These are phyloP conservation scores for Euphorbia schlechtendalii DNA, from an alignment of 441 rosid genomes.

Conservation along the genomic window DNA sequence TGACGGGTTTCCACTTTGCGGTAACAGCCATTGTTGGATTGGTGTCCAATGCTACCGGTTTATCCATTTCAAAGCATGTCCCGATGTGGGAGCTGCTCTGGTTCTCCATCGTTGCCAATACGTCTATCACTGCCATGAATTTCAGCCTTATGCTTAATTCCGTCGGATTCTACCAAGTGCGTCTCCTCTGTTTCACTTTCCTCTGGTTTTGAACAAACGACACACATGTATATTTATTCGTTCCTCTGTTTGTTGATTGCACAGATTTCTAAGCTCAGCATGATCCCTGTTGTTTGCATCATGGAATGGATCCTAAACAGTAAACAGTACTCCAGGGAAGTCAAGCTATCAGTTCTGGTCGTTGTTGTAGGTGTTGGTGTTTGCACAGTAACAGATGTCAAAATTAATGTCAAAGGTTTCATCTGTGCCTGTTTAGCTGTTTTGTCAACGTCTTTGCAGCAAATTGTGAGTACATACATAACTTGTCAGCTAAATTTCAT, in stretches of 20 bases:
- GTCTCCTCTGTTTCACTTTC: background rate
- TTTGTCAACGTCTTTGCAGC: constrained; percentile 80
- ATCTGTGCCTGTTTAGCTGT: constrained; percentile 76
- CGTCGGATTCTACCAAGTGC: constrained; percentile 88
- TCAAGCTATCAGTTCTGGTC: constrained; percentile 74
- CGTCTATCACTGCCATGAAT: constrained; percentile 91
- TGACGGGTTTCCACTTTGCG: constrained; percentile 91
- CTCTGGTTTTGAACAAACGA: background rate
- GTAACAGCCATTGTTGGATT: constrained; percentile 84
- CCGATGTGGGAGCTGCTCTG: constrained; percentile 96
- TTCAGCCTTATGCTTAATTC: constrained; percentile 95
- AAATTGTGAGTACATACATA: constrained; percentile 59
- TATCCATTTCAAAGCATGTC: constrained; percentile 66
- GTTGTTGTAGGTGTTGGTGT: constrained; percentile 91
- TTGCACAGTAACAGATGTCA: constrained; percentile 94
- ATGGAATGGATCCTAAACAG: constrained; percentile 91
- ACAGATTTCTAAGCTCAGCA: constrained; percentile 90
- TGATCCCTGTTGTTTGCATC: constrained; percentile 93
- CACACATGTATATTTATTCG: background rate
- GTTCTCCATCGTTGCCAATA: constrained; percentile 81
- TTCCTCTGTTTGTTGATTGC: background rate
- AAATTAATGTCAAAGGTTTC: constrained; percentile 87
- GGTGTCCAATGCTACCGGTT: constrained; percentile 88
- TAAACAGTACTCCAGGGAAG: constrained; percentile 73
- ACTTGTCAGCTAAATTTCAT: background rate